Evolutionary conservation across 371 early-diverging fungal species (phyloP), one percentile per base, ranked within the genome.

Genomic region (Capniomyces stellatus): DNA sequence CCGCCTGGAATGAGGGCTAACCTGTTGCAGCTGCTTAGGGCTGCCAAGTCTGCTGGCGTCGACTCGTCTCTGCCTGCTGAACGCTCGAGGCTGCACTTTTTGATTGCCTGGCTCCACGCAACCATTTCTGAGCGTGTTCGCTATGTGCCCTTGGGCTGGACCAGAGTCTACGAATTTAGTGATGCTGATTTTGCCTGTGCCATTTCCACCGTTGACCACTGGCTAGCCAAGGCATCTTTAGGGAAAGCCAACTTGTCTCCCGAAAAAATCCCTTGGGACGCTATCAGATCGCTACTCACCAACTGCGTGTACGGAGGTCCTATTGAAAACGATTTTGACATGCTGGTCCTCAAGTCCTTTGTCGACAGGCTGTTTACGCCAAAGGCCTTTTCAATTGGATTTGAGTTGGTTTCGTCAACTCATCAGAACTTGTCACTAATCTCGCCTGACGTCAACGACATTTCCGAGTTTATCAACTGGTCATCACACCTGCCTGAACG

Each of bases 61-160:
- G 46, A 18, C 48, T 44, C 25, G 21, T 15, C 29, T 49, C 63
- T 70, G 15, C 96, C 95, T 0, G 73, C 75, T 0, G 98, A 98
- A 69, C 79, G 88, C 30, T 73, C 76, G 2, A 80, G 97, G 22
- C 71, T 97, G 51, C 87, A 88, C 72, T 96, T 98, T 66, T 69
- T 94, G 72, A 71, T 97, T 40, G 85, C 95, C 2, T 97, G 98
- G 98, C 67, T 97, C 28, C 96, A 98, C 68, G 84, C 93, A 1
- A 75, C 95, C 23, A 80, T 93, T 1, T 76, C 89, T 62, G 98
- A 97, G 69, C 87, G 98, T 56, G 71, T 93, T 27, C 85, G 95
- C 2, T 94, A 97, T 67, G 86, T 83, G 1, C 98, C 98, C 41
- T 68, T 98, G 27, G 98, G 98, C 27, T 98, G 98, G 98, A 83